These are phyloP conservation scores for Penicillium paxilli DNA, from an alignment of 495 filamentous ascomycete species.

Conservation along the genomic window DNA sequence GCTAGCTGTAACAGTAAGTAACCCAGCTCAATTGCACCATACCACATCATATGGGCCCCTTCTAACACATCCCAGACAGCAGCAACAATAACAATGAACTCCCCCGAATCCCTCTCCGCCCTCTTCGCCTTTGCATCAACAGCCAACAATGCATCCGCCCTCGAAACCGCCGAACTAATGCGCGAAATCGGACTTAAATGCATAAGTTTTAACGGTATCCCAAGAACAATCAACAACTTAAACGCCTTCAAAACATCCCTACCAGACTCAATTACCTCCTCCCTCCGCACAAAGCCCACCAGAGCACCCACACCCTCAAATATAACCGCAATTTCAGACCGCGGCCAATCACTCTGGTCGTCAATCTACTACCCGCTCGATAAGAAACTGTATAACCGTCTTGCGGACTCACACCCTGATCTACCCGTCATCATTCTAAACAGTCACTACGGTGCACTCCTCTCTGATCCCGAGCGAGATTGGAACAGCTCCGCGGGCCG, in stretches of 20 bases:
- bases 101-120: conserved; percentile 59
- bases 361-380: conserved; percentile 73
- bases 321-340: conserved; percentile 47
- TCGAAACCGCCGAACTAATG: conserved; percentile 69
- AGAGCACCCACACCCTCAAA: conserved; percentile 37
- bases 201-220: conserved; percentile 83
- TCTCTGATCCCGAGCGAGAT: conserved; percentile 57
- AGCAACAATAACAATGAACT: conserved; percentile 75
- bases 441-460: conserved; percentile 66
- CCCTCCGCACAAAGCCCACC: conserved; percentile 20
- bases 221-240: conserved; percentile 76
- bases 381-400: conserved; percentile 62
- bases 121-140: conserved; percentile 44
- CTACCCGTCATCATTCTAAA: conserved; percentile 74
- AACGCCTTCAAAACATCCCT: conserved; percentile 61
- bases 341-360: conserved; percentile 66
- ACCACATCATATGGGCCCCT: not conserved
- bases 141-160: conserved; percentile 38
- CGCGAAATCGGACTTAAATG: conserved; percentile 80
- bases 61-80: conserved; percentile 49
- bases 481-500: conserved; percentile 51
- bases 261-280: conserved; percentile 30
- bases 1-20: conserved; percentile 61
- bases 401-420: conserved; percentile 71
- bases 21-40: not conserved